phyloP scores from a whole-genome alignment of 2,329 filamentous ascomycete species.

The Trichoderma aggressivum region DNA sequence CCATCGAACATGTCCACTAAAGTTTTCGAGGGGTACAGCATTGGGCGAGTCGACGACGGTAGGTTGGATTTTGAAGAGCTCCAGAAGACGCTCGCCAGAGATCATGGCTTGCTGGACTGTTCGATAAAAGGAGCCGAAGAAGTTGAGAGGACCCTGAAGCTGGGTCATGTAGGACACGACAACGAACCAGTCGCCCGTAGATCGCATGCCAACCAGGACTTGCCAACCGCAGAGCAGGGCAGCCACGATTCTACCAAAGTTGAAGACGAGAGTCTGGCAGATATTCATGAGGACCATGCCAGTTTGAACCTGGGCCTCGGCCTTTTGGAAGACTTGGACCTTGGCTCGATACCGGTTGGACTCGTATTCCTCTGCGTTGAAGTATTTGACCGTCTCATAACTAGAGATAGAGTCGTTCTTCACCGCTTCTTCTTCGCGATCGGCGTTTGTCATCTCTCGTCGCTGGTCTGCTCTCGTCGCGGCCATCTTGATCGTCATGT shows the following conservation, averaged over 20 bases:
- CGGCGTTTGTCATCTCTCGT: constrained; percentile 90
- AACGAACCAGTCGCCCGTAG: constrained; percentile 68
- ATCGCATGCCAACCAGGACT: constrained; percentile 62
- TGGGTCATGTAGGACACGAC: constrained; percentile 77
- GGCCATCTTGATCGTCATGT: constrained; percentile 93
- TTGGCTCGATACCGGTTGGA: constrained; percentile 69
- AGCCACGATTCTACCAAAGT: constrained; percentile 68
- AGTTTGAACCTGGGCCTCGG: constrained; percentile 72
- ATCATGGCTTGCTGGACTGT: constrained; percentile 97
- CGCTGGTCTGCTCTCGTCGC: constrained; percentile 88
- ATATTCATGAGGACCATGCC: constrained; percentile 80
- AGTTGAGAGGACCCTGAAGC: constrained; percentile 76
- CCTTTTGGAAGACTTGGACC: constrained; percentile 67
- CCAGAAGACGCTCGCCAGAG: constrained; percentile 89
- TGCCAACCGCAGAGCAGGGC: constrained; percentile 75
- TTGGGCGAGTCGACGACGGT: constrained; percentile 77
- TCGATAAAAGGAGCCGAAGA: constrained; percentile 92
- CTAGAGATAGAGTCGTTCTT: constrained; percentile 98
- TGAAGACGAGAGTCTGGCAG: constrained; percentile 76
- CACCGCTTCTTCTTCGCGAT: constrained; percentile 91
- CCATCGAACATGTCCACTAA: constrained; percentile 80
- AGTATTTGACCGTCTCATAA: constrained; percentile 95
- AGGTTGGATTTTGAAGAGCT: constrained; percentile 93
- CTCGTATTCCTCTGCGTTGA: constrained; percentile 80
- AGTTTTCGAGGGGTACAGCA: constrained; percentile 61